Conservation (phyloP, 371 early-diverging fungal genomes). For the Mortierella sp. region DNA sequence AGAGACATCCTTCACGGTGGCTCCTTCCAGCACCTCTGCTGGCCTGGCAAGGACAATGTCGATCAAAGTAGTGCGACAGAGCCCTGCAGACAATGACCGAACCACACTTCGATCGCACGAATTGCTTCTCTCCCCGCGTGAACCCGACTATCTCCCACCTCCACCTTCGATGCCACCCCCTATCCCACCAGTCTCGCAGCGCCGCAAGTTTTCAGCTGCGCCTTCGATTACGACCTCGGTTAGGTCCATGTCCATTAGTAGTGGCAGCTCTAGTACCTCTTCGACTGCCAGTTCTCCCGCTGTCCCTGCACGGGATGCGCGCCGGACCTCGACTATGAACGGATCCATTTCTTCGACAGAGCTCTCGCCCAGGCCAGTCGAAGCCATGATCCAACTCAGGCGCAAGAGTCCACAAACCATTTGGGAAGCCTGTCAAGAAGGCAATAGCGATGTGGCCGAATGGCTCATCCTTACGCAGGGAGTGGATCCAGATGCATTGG, state of each 20-base stretch:
- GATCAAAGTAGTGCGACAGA: conserved; percentile 26
- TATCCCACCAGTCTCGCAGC: conserved; percentile 41
- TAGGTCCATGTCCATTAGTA: conserved; percentile 52
- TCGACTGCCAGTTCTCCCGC: conserved; percentile 18
- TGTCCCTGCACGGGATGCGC: conserved; percentile 38
- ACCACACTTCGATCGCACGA: conserved; percentile 22
- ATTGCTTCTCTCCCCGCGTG: conserved; percentile 31
- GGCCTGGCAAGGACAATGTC: conserved; percentile 12
- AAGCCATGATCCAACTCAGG: conserved; percentile 10
- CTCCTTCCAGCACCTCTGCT: background rate
- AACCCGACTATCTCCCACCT: conserved; percentile 41
- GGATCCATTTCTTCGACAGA: conserved; percentile 21
- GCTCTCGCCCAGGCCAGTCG: conserved; percentile 2
- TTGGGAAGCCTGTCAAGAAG: conserved; percentile 50
- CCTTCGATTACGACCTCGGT: conserved; percentile 21
- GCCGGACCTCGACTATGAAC: conserved; percentile 36
- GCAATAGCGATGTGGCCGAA: conserved; percentile 38
- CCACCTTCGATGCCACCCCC: conserved; percentile 45
- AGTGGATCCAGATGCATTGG: conserved; percentile 19
- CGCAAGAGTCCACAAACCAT: conserved; percentile 28
- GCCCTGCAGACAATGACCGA: conserved; percentile 17
- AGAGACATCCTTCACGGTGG: background rate
- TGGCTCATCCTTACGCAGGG: conserved; percentile 34
- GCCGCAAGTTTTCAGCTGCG: conserved; percentile 38
- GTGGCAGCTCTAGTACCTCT: conserved; percentile 43